A percentile compares a stretch with the other conserved stretches of the same genome.
phyloP scores from a whole-genome alignment of 2,329 filamentous ascomycete genomes.

The Diaporthe vexans region DNA sequence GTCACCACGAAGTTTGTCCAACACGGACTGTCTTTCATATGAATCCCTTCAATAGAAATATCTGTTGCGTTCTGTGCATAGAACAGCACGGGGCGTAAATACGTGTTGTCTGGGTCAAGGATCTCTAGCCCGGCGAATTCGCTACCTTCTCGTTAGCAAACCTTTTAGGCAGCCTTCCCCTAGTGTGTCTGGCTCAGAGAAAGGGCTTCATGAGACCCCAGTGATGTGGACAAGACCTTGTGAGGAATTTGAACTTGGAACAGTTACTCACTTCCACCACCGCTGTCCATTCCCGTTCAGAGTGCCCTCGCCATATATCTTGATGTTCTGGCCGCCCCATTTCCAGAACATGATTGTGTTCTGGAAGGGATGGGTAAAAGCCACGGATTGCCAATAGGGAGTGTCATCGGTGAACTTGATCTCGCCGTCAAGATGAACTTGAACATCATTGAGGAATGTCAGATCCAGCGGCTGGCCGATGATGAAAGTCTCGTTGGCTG shows the following conservation, averaged over 20 bases:
- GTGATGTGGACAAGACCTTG: background rate
- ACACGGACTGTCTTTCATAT: conserved; percentile 72
- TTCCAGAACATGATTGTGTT: conserved; percentile 73
- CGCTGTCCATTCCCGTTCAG: conserved; percentile 68
- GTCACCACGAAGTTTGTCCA: conserved; percentile 75
- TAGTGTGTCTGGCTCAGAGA: too few relatives aligned
- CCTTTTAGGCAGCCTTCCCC: too few relatives aligned
- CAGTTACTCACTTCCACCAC: conserved; percentile 53
- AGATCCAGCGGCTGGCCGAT: conserved; percentile 72
- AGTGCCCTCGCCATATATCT: conserved; percentile 69
- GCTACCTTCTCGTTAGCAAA: conserved; percentile 9
- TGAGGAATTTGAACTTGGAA: background rate
- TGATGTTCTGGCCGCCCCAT: conserved; percentile 73
- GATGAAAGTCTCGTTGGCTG: conserved; percentile 67
- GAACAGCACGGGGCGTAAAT: conserved; percentile 72
- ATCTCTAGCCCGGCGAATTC: conserved; percentile 49
- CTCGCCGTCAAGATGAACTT: conserved; percentile 71
- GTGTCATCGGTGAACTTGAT: conserved; percentile 62
- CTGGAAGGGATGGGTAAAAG: conserved; percentile 58
- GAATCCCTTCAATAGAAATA: conserved; percentile 69
- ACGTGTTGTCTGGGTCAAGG: conserved; percentile 66
- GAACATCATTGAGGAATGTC: conserved; percentile 69
- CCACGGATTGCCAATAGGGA: conserved; percentile 58
- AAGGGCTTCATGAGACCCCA: background rate
- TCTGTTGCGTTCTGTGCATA: conserved; percentile 73